Evolutionary conservation across 164 flowering plant genomes (phyloP), one percentile per base, ranked within the genome.

Genomic region (Piper longum): DNA sequence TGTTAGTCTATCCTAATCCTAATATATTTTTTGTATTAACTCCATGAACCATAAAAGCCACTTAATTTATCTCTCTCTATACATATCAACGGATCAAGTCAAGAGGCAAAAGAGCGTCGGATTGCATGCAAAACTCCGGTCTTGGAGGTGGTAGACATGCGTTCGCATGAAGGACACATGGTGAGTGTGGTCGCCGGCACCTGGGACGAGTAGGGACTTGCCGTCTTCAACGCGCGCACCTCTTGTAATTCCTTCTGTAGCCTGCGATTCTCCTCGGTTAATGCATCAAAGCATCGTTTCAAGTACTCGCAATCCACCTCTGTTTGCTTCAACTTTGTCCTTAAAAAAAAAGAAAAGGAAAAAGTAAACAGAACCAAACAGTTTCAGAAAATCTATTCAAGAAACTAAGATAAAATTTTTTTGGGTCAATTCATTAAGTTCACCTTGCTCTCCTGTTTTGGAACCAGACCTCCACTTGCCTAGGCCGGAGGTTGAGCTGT

Each of bases 251-350:
- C 96, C 67, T 88, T 91, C 41, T 88, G 93, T 18, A 91, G 71
- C 71, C 93, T 83, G 65, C 89, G 75, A 68, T 91, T 91, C 75
- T 91, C 95, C 70, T 86, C 96, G 16, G 93, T 91, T 67, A 91
- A 70, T 56, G 87, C 80, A 66, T 88, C 97, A 43, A 91, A 91
- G 67, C 95, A 85, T 60, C 91, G 70, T 78, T 86, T 91, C 67
- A 91, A 74, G 63, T 91, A 86, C 79, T 91, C 97, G 66, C 96
- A 91, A 71, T 91, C 95, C 14, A 91, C 93, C 73, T 91, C 97
- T 43, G 96, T 91, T 71, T 91, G 97, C 89, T 88, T 91, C 86
- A 91, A 51, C 71, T 91, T 91, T 54, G 95, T 91, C 74, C 97
- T 89, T 51, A n/a, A 16, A n/a, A 12, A 44, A 44, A 8, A 48